These are phyloP conservation scores for Aaosphaeria pasadenensis DNA, from an alignment of 2,329 filamentous ascomycete species.

Conservation along the genomic window DNA sequence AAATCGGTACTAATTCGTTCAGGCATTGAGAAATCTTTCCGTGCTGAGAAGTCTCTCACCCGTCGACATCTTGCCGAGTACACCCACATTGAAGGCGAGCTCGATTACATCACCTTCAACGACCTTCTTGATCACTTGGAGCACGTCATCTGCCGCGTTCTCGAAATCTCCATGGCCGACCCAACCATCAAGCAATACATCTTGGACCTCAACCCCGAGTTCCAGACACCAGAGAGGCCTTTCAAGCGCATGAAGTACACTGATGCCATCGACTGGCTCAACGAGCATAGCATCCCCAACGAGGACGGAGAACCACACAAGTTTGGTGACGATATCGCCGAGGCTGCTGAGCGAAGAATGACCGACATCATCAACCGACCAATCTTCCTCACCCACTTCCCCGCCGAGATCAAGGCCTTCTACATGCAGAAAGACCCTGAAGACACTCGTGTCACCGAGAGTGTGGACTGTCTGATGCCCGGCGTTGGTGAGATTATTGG, in stretches of 20 bases:
- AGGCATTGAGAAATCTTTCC: conserved; percentile 91
- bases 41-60: conserved; percentile 92
- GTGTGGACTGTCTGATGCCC: conserved; percentile 84
- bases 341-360: conserved; percentile 95
- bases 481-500: conserved; percentile 97
- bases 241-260: conserved; percentile 95
- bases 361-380: conserved; percentile 94
- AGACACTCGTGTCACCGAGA: conserved; percentile 85
- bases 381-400: conserved; percentile 97
- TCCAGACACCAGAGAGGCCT: conserved; percentile 75
- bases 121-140: conserved; percentile 88
- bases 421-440: conserved; percentile 91
- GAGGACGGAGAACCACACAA: conserved; percentile 86
- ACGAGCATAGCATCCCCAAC: conserved; percentile 85
- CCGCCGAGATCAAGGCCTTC: conserved; percentile 95
- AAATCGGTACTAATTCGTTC: no score
- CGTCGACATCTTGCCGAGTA: conserved; percentile 94
- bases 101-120: conserved; percentile 92
- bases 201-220: conserved; percentile 86
- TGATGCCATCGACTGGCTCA: conserved; percentile 92
- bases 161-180: conserved; percentile 74
- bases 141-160: conserved; percentile 79
- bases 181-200: conserved; percentile 69
- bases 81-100: conserved; percentile 92
- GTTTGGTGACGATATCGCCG: conserved; percentile 97